Base-by-base conservation (phyloP, 2,329 filamentous ascomycete species). In the Penicillium olsonii region DNA sequence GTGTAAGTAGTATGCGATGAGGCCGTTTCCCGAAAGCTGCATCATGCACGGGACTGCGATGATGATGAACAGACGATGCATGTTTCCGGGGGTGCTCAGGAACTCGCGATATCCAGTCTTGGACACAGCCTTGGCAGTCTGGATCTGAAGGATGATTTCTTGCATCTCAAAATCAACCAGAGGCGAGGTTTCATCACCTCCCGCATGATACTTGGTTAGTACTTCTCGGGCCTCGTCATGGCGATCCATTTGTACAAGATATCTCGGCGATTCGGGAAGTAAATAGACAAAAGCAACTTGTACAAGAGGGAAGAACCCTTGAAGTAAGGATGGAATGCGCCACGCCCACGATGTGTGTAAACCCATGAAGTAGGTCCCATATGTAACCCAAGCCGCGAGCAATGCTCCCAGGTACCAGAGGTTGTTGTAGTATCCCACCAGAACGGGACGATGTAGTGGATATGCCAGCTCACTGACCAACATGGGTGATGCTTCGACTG, bases 381-480 rank as follows among this genome's bases (percentile, higher is more conserved):
- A 63, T 5, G 59, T 63, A n/a, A 57, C 50, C 62, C 62, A 64
- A 9, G 57, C 55, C 8, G 59, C 54, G 14, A 62, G 48, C 11
- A 55, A 40, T 6, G 55, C 44, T 14, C 62, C 62, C 9, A 63
- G 35, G 42, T 68, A 69, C 60, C 60, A 68, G 3, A 62, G 57
- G 22, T 59, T 60, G 40, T 63, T 68, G 52, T 65, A 71, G 1
- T 69, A 48, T 1, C 66, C 62, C 22, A 57, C 68, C 15, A 62
- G 49, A 4, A 64, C 65, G 15, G 60, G 63, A 11, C 71, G 65
- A 41, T 74, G 68, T 0, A 61, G 62, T 2, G 71, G 71, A 38
- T 75, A 72, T 12, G 71, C 71, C 19, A 76, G 62, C 51, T 77
- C 75, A 20, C 67, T 73, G 55, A 76, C 70, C 14, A 76, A 53